Conservation (phyloP, 495 filamentous ascomycete genomes). For the Aspergillus indologenus region DNA sequence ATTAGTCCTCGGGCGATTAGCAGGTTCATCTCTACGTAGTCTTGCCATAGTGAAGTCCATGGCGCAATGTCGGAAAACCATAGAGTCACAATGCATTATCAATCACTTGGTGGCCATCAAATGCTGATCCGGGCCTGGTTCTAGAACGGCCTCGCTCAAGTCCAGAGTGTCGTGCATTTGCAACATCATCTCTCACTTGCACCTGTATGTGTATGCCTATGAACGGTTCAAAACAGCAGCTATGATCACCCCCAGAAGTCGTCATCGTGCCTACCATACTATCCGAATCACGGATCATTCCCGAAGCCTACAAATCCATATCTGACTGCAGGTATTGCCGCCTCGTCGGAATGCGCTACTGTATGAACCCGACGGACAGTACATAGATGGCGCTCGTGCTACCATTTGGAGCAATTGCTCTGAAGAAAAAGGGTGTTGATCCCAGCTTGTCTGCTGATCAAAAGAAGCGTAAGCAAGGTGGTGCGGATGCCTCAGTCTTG, state of each 20-base stretch:
- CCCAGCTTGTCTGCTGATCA: not conserved
- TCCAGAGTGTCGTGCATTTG: too few species aligned
- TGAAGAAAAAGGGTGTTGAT: not conserved
- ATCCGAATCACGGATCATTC: not conserved
- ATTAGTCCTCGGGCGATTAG: too few species aligned
- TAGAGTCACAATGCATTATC: too few species aligned
- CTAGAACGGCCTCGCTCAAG: too few species aligned
- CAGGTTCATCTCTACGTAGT: too few species aligned
- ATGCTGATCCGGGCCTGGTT: too few species aligned
- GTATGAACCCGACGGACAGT: too few species aligned
- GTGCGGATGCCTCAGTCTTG: not conserved
- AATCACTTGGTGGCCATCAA: too few species aligned
- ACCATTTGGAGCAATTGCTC: not conserved
- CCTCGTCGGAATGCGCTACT: not conserved
- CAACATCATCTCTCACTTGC: too few species aligned
- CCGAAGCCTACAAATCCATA: not conserved
- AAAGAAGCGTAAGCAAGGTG: not conserved
- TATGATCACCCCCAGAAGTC: not conserved
- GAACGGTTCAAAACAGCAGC: not conserved
- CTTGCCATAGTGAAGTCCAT: too few species aligned
- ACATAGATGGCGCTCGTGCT: not conserved
- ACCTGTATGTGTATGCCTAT: too few species aligned
- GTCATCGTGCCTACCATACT: not conserved
- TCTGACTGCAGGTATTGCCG: not conserved
- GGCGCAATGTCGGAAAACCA: too few species aligned